A percentile compares a stretch with the other conserved stretches of the same genome.
These are phyloP conservation scores for Trichoderma sp. DNA, from an alignment of 2,329 filamentous ascomycete species.

Conservation along the genomic window DNA sequence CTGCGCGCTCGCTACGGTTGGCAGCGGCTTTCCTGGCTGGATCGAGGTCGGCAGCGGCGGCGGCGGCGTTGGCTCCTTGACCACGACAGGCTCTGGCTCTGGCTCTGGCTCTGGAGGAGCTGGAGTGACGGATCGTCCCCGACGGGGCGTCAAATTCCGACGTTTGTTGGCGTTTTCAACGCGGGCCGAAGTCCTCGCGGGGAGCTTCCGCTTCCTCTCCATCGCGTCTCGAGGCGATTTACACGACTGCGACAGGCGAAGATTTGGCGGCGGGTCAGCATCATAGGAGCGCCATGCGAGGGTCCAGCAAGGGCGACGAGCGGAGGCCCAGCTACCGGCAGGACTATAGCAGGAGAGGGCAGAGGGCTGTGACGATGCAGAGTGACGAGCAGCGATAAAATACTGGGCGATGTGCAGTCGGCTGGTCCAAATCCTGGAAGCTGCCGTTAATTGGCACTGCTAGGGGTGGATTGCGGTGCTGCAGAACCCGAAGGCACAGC, in stretches of 20 bases:
- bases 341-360: neutral
- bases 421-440: slow-evolving; percentile 20
- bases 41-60: slow-evolving; percentile 63
- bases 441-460: slow-evolving; percentile 18
- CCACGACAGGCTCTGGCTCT: slow-evolving; percentile 33
- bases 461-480: slow-evolving; percentile 15
- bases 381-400: slow-evolving; percentile 17
- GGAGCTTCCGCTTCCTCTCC: slow-evolving; percentile 68
- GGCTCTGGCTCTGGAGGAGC: slow-evolving; percentile 32
- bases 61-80: slow-evolving; percentile 37
- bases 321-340: slow-evolving; percentile 13
- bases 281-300: slow-evolving; percentile 38
- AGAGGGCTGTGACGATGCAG: slow-evolving; percentile 5
- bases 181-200: slow-evolving; percentile 62
- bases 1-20: slow-evolving; percentile 69
- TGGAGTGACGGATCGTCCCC: slow-evolving; percentile 54
- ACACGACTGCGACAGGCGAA: slow-evolving; percentile 25
- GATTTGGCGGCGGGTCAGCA: slow-evolving; percentile 30
- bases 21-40: slow-evolving; percentile 66
- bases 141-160: slow-evolving; percentile 58
- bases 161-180: slow-evolving; percentile 62
- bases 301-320: slow-evolving; percentile 21
- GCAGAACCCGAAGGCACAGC: slow-evolving; percentile 21
- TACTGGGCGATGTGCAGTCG: neutral
- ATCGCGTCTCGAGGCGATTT: slow-evolving; percentile 41